Evolutionary conservation across 805 yeast species (phyloP), one percentile per base, ranked within the genome.

Genomic region (Candida chauliodis): DNA sequence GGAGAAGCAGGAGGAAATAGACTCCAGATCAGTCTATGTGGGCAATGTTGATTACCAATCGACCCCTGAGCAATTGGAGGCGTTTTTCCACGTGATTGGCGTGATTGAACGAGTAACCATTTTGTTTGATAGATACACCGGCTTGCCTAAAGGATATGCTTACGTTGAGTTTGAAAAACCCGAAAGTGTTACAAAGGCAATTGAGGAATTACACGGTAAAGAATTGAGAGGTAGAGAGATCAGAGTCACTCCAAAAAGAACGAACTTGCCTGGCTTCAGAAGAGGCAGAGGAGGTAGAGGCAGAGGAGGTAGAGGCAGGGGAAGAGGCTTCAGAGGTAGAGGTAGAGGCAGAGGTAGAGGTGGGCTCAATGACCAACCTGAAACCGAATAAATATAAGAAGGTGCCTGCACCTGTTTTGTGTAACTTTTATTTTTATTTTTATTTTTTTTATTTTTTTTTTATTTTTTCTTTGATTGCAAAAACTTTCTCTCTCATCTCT

Each of bases 131-230:
- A 62, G 62, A 31, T 59, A 49, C 46, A 63, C 74, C 1, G 76
- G 77, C 0, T 53, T 53, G 14, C 73, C 78, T 7, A 73, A 70
- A 45, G 86, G 85, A 2, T 78, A 75, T 51, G 87, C 85, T 1
- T 81, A 78, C 47, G 64, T 81, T 22, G 80, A 83, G 47, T 81
- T 78, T 50, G 71, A 68, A 10, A 49, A 53, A 6, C 42, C 45
- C 4, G 71, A 61, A 5, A 58, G 72, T 11, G 79, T 74, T 5
- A 48, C 54, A 5, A 56, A 56, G 20, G 85, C 88, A 1, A 54
- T 80, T 32, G 52, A 49, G 8, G 59, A 51, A 18, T 48, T 73
- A 24, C 60, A 71, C 40, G 76, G 70, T 6, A 43, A 65, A 6
- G 56, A 51, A 23, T 62, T 81, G 39, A 63, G 69, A 30, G 77